Base-by-base conservation (phyloP, 2,329 filamentous ascomycete genomes). In the Fusarium sp. region DNA sequence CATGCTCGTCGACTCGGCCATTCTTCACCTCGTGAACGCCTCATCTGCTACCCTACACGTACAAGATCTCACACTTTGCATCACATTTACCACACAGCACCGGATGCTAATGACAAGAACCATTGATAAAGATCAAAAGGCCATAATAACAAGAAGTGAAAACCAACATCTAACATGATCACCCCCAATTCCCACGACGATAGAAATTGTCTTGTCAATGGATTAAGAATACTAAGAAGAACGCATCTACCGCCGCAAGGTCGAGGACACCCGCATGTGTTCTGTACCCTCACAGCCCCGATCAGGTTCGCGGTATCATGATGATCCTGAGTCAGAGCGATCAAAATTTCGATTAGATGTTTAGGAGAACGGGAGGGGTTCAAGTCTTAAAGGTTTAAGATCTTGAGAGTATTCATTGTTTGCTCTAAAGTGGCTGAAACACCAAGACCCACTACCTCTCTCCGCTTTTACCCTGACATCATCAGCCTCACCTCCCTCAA, bases 301-400 rank as follows among this genome's bases (percentile, higher is more conserved):
- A 85, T 18, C 87, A 91, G 75, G 88, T 91, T 41, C 84, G 88
- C 0, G 82, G 84, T 11, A 84, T 89, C n/a, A 83, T 92, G 56
- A 84, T 83, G 29, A 82, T 87, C 33, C 83, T 91, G 14, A 84
- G 83, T 9, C 79, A 84, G 37, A 84, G 84, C 48, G 82, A 84
- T 41, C 87, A 86, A 64, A 80, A 78, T 4, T 91, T 91, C 72
- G 27, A 80, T 6, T 83, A 82, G 1, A 66, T 86, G 66, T 85
- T 82, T 72, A 78, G 71, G 58, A 74, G 84, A 64, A 85, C 84
- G 0, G 84, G 81, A 29, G 27, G 27, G 27, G 27, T 29, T 29
- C 27, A 84, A 80, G 22, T 31, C 18, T 45, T 22, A 18, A 37
- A 11, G 59, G 1, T 2, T 29, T 29, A 9, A 29, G 27, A 29